Evolutionary conservation across 306 rosid species (phyloP).

Genomic region (Trifolium subterraneum): DNA sequence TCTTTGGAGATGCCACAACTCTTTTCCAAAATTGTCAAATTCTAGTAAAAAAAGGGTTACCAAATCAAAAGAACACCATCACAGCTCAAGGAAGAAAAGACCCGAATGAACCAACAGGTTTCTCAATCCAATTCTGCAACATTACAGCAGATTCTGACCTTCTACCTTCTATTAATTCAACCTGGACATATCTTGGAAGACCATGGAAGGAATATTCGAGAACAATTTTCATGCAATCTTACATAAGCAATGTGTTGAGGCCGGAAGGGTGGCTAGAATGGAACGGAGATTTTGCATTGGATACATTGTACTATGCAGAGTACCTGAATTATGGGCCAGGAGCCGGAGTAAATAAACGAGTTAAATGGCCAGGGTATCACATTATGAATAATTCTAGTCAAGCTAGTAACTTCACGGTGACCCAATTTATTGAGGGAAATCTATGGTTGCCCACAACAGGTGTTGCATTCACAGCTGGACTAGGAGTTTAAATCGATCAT

Average conservation of each 20-base stretch:
- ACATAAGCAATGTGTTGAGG: conserved; percentile 52
- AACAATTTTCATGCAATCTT: conserved; percentile 62
- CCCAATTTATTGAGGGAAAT: conserved; percentile 41
- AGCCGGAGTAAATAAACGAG: conserved; percentile 45
- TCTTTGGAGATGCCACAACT: conserved; percentile 72
- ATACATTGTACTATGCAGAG: conserved; percentile 71
- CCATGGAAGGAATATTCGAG: conserved; percentile 76
- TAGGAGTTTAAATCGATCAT: conserved; percentile 34
- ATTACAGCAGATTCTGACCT: conserved; percentile 64
- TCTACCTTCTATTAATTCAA: conserved; percentile 41
- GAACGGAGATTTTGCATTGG: conserved; percentile 57
- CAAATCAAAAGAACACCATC: conserved; percentile 77
- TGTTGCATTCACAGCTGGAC: conserved; percentile 36
- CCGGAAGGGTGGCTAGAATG: conserved; percentile 89
- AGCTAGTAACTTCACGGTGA: conserved; percentile 53
- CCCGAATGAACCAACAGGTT: conserved; percentile 69
- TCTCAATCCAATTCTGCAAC: conserved; percentile 77
- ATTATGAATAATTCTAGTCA: conserved; percentile 54
- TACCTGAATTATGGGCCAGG: conserved; percentile 67
- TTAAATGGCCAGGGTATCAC: conserved; percentile 75
- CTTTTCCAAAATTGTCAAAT: conserved; percentile 72
- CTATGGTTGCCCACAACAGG: conserved; percentile 44
- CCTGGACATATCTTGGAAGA: conserved; percentile 66
- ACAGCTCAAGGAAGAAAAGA: conserved; percentile 82
- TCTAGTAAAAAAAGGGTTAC: conserved; percentile 61